phyloP scores from a whole-genome alignment of 305 asterid genomes.

The Solanum chacoense region DNA sequence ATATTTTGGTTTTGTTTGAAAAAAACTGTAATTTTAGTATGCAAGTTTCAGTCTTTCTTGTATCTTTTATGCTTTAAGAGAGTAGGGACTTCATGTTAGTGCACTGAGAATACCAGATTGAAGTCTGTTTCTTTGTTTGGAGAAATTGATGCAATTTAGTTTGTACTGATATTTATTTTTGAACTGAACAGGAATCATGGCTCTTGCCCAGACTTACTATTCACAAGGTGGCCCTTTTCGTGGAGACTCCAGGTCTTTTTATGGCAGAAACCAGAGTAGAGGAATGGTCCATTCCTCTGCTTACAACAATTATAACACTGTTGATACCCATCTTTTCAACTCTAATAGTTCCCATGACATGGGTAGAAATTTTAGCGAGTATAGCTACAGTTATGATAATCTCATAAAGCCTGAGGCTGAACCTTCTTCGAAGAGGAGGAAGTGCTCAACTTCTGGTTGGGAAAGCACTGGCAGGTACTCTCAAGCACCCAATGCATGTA shows the following conservation, averaged over 20 bases:
- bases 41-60: neutral
- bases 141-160: neutral
- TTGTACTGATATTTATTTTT: constrained; percentile 1
- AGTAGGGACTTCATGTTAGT: neutral
- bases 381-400: constrained; percentile 22
- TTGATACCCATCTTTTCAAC: constrained; percentile 17
- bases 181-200: constrained; percentile 47
- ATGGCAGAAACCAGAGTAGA: constrained; percentile 30
- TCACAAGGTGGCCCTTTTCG: constrained; percentile 37
- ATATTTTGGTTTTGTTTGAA: neutral
- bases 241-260: constrained; percentile 29
- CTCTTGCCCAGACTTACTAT: constrained; percentile 42
- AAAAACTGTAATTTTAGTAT: neutral
- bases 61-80: neutral
- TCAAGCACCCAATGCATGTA: constrained; percentile 26
- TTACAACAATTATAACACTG: constrained; percentile 21
- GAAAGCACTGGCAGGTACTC: constrained; percentile 34
- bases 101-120: neutral
- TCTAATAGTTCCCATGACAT: constrained; percentile 15
- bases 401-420: constrained; percentile 26
- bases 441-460: constrained; percentile 37
- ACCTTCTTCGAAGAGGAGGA: constrained; percentile 61
- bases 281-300: constrained; percentile 20
- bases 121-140: neutral
- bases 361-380: constrained; percentile 23